Percentiles rank a stretch among this genome's conserved stretches.
Conservation (phyloP, 2,329 filamentous ascomycete species). For the Orbilia javanica region DNA sequence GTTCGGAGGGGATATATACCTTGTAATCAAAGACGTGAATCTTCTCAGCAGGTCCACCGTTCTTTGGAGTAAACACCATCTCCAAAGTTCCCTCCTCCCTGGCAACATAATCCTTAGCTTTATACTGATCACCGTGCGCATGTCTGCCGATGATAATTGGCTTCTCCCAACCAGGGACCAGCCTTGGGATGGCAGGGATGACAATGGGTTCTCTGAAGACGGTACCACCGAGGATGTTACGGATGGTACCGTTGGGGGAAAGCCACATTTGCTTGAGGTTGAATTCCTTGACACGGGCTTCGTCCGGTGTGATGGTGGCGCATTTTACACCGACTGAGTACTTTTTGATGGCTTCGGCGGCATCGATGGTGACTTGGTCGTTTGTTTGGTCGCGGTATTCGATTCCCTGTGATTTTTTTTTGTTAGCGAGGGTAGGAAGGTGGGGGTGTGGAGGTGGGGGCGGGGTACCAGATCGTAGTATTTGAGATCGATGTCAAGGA, state of each 20-base stretch:
- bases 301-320: slow-evolving; percentile 98
- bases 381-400: slow-evolving; percentile 96
- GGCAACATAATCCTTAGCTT: slow-evolving; percentile 90
- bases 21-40: slow-evolving; percentile 93
- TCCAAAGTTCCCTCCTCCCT: slow-evolving; percentile 86
- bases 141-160: slow-evolving; percentile 99
- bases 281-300: slow-evolving; percentile 96
- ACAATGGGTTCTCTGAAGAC: slow-evolving; percentile 99
- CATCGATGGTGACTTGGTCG: slow-evolving; percentile 94
- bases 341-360: slow-evolving; percentile 98
- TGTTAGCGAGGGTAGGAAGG: slow-evolving; percentile 60
- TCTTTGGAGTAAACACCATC: slow-evolving; percentile 91
- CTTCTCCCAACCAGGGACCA: slow-evolving; percentile 98
- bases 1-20: slow-evolving; percentile 2
- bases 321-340: slow-evolving; percentile 99
- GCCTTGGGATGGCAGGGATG: slow-evolving; percentile 89
- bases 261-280: slow-evolving; percentile 99
- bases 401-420: slow-evolving; percentile 72
- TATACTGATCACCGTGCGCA: slow-evolving; percentile 98
- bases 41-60: slow-evolving; percentile 82
- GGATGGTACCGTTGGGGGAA: slow-evolving; percentile 92
- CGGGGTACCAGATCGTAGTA: slow-evolving; percentile 82
- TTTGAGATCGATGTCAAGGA: slow-evolving; percentile 97
- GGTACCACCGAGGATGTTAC: slow-evolving; percentile 84
- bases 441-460: background rate